Evolutionary conservation across 2,329 filamentous ascomycete genomes (phyloP).

Genomic region (Fusarium sp.): DNA sequence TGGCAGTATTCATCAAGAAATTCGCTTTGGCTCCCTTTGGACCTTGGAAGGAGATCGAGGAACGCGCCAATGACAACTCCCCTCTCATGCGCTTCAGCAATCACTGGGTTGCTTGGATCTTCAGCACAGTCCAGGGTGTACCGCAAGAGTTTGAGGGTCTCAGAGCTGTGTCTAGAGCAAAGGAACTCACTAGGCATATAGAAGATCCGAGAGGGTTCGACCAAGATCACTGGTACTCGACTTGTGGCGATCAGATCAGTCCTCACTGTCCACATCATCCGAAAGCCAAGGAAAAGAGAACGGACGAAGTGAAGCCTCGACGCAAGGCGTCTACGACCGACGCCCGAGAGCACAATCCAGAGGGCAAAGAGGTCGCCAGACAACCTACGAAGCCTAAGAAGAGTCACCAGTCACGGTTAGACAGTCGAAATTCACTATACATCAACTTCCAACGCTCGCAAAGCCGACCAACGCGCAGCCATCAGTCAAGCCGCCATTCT

Average conservation of each 20-base stretch:
- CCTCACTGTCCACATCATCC: background rate
- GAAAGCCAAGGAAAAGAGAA: accelerated
- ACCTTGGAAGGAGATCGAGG: background rate
- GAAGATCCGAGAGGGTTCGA: background rate
- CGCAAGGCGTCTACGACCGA: accelerated
- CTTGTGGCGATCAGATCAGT: background rate
- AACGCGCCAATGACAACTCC: background rate
- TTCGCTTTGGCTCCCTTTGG: background rate
- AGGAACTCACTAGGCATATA: accelerated
- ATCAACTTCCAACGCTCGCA: background rate
- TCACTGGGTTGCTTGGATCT: background rate
- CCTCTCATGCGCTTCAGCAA: background rate
- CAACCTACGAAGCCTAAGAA: background rate
- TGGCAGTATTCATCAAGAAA: background rate
- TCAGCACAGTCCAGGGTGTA: background rate
- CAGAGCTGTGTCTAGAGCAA: background rate
- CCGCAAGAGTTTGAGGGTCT: background rate
- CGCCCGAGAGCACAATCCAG: background rate
- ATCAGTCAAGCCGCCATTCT: background rate
- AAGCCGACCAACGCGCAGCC: background rate
- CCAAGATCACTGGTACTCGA: background rate
- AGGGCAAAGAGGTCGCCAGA: no score
- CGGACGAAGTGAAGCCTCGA: background rate
- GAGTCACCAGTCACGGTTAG: background rate
- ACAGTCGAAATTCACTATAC: background rate